Percentiles rank a stretch among this genome's conserved stretches.
Evolutionary conservation across 768 basidiomycete species (phyloP).

Genomic region (Lactarius evosmus): DNA sequence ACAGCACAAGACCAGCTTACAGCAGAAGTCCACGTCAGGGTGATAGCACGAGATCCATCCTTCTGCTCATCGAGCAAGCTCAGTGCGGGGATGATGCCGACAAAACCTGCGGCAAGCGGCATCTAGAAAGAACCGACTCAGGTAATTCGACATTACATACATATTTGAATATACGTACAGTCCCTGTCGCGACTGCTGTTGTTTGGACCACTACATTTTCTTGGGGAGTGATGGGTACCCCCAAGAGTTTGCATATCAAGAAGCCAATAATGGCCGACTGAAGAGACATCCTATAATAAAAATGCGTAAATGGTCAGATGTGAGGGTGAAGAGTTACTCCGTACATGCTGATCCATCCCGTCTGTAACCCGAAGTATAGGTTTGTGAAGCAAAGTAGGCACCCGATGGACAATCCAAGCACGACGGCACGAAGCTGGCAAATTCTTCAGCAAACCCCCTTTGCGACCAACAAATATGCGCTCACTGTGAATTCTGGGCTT

Average conservation of each 20-base stretch:
- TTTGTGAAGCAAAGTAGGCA: slow-evolving; percentile 91
- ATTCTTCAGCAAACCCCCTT: background rate
- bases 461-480: background rate
- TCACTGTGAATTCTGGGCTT: slow-evolving; percentile 27
- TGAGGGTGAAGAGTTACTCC: slow-evolving; percentile 30
- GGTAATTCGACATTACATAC: background rate
- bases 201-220: slow-evolving; percentile 95
- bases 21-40: slow-evolving; percentile 68
- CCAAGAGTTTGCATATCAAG: slow-evolving; percentile 72
- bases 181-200: slow-evolving; percentile 91
- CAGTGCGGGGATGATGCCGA: slow-evolving; percentile 91
- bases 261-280: slow-evolving; percentile 93
- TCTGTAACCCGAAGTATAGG: slow-evolving; percentile 81
- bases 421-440: slow-evolving; percentile 49
- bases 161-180: slow-evolving; percentile 34
- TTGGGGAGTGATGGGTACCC: slow-evolving; percentile 76
- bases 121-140: slow-evolving; percentile 41
- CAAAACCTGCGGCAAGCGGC: slow-evolving; percentile 85
- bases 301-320: background rate
- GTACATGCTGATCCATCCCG: slow-evolving; percentile 88
- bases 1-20: slow-evolving; percentile 86
- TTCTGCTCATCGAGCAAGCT: slow-evolving; percentile 66
- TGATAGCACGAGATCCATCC: slow-evolving; percentile 76
- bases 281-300: slow-evolving; percentile 76
- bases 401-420: slow-evolving; percentile 79